These are phyloP conservation scores for Dothideomycetes sp. DNA, from an alignment of 2,329 filamentous ascomycete species.

Conservation along the genomic window DNA sequence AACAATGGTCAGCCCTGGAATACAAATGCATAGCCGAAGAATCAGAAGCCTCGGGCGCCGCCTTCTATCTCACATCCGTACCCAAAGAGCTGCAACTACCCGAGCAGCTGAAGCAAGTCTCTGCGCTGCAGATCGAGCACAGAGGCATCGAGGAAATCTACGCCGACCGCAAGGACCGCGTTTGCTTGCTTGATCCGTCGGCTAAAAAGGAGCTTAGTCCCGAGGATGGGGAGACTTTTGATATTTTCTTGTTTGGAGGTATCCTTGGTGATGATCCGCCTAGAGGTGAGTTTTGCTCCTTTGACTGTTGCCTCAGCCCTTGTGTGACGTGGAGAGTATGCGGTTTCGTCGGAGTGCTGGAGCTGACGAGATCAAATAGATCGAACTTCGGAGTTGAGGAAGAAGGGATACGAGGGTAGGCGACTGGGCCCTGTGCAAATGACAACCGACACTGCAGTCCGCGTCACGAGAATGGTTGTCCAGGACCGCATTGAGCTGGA, in stretches of 20 bases:
- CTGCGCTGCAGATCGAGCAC: constrained; percentile 60
- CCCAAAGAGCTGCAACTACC: constrained; percentile 53
- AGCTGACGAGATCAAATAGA: no score
- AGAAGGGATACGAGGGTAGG: constrained; percentile 82
- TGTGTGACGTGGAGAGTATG: no score
- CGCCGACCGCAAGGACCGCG: constrained; percentile 55
- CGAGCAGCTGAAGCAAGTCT: constrained; percentile 44
- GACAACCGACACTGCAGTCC: constrained; percentile 95
- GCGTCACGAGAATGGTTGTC: constrained; percentile 81
- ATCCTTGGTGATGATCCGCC: constrained; percentile 94
- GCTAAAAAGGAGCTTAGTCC: constrained; percentile 73
- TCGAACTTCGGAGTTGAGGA: constrained; percentile 86
- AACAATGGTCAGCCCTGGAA: constrained; percentile 87
- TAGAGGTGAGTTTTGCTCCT: constrained; percentile 56
- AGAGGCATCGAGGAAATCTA: constrained; percentile 74
- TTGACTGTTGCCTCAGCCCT: no score
- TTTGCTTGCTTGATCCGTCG: constrained; percentile 83
- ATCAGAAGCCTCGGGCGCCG: constrained; percentile 53
- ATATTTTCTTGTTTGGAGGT: constrained; percentile 89
- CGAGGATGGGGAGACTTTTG: constrained; percentile 71
- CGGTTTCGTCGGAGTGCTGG: no score
- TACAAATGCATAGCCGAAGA: constrained; percentile 81
- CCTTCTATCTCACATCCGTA: constrained; percentile 74
- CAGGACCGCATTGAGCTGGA: constrained; percentile 71
- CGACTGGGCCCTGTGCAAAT: constrained; percentile 88